Base-by-base conservation (phyloP, 495 filamentous ascomycete genomes). In the Amphirosellinia nigrospora region DNA sequence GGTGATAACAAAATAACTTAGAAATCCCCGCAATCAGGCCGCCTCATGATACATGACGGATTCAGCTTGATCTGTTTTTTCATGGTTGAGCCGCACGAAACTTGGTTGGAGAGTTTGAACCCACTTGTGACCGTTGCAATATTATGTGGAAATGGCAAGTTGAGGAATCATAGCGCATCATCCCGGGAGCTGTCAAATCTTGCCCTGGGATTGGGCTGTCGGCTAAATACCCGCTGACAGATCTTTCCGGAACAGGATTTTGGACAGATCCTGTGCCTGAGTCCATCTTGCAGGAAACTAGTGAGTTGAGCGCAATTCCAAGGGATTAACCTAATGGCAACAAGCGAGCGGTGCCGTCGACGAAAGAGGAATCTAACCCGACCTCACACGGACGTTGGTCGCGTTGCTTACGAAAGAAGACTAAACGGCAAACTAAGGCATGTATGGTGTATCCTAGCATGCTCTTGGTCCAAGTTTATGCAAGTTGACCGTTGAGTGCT, bases 181-280 rank as follows among this genome's bases (percentile, higher is more conserved):
- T 21, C 30, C 26, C 21, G 7, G 62, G 3, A 16, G n/a, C 9
- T 23, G 45, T 26, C 8, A n/a, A 23, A 65, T 0, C 46, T 39
- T 46, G 26, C 46, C n/a, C 63, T 65, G 46, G n/a, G 56, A 64
- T 34, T 58, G 65, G 65, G 28, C 15, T 2, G 45, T 68, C 65
- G 65, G 65, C 65, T 68, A 71, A 63, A 30, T 71, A 11, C 9
- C 72, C 71, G 68, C 64, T 32, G 28, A 53, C n/a, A 66, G 65
- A 70, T 72, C 69, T 56, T 53, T 70, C 46, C 46, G 55, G 65
- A 58, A 71, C 68, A 45, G 48, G 43, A 32, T 13, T 58, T 69
- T 59, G 46, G 38, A 38, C 43, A 70, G 68, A 71, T 74, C 65
- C 69, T 68, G 58, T 71, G 43, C 70, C 68, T 74, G 74, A 74